Percentiles rank a stretch among this genome's conserved stretches.
These are phyloP conservation scores for Mycena pura DNA, from an alignment of 768 basidiomycete genomes.

Conservation along the genomic window DNA sequence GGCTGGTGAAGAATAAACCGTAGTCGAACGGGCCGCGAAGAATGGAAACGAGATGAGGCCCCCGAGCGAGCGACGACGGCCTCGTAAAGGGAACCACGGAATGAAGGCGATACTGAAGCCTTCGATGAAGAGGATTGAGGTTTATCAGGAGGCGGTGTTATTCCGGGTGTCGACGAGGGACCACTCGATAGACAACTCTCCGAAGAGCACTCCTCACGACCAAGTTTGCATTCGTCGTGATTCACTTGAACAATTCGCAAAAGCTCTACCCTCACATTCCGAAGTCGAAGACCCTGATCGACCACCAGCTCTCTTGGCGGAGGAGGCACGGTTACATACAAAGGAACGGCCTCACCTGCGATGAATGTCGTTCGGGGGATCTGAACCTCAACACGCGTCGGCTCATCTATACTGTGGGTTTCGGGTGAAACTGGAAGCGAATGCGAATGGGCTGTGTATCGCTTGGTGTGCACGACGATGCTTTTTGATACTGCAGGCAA, in stretches of 20 bases:
- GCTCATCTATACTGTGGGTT: constrained; percentile 61
- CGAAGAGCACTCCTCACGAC: constrained; percentile 44
- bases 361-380: constrained; percentile 75
- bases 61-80: constrained; percentile 83
- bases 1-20: constrained; percentile 82
- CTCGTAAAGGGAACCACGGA: constrained; percentile 51
- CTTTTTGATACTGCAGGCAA: constrained; percentile 55
- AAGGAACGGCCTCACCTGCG: constrained; percentile 75
- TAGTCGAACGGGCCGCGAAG: constrained; percentile 71
- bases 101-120: constrained; percentile 45
- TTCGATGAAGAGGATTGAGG: constrained; percentile 47
- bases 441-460: constrained; percentile 72
- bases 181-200: constrained; percentile 38
- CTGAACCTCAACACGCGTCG: constrained; percentile 72
- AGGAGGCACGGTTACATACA: constrained; percentile 83
- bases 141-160: constrained; percentile 32
- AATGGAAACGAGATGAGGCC: constrained; percentile 91
- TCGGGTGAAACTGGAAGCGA: constrained; percentile 65
- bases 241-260: constrained; percentile 69
- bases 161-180: constrained; percentile 35
- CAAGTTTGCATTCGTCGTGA: constrained; percentile 42
- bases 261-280: constrained; percentile 84
- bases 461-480: constrained; percentile 71
- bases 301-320: constrained; percentile 72
- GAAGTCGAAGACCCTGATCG: constrained; percentile 72